Evolutionary conservation across 2,329 filamentous ascomycete species (phyloP).

Genomic region (Colletotrichum coccodes): DNA sequence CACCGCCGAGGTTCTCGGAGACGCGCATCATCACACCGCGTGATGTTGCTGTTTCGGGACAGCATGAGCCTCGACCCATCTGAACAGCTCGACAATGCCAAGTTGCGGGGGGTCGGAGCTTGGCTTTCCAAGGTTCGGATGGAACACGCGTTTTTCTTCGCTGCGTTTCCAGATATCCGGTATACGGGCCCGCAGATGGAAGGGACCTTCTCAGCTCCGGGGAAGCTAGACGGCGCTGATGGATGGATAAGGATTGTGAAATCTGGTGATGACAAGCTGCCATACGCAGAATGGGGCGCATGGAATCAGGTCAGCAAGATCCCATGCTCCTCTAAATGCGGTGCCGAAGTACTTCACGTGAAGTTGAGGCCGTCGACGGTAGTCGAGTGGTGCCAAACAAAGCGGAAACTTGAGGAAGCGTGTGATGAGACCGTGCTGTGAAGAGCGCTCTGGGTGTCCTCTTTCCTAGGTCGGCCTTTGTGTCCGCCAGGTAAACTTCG

Average conservation of each 20-base stretch:
- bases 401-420: not conserved
- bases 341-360: not conserved
- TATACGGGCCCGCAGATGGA: not conserved
- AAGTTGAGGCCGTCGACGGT: not conserved
- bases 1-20: not conserved
- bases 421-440: not conserved
- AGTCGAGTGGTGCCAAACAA: not conserved
- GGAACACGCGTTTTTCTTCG: not conserved
- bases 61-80: slow-evolving; percentile 7
- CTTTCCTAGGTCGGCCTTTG: not conserved
- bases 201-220: not conserved
- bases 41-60: not conserved
- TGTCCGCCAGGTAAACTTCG: not conserved
- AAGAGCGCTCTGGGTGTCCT: not conserved
- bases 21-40: not conserved
- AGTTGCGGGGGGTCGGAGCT: not conserved
- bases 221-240: too few species aligned
- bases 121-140: not conserved
- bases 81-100: not conserved
- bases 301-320: not conserved
- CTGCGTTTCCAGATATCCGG: not conserved
- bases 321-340: not conserved
- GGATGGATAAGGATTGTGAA: not conserved
- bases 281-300: not conserved
- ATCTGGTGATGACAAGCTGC: not conserved